Conservation (phyloP, 75 land plant species). For the Larix kaempferi region DNA sequence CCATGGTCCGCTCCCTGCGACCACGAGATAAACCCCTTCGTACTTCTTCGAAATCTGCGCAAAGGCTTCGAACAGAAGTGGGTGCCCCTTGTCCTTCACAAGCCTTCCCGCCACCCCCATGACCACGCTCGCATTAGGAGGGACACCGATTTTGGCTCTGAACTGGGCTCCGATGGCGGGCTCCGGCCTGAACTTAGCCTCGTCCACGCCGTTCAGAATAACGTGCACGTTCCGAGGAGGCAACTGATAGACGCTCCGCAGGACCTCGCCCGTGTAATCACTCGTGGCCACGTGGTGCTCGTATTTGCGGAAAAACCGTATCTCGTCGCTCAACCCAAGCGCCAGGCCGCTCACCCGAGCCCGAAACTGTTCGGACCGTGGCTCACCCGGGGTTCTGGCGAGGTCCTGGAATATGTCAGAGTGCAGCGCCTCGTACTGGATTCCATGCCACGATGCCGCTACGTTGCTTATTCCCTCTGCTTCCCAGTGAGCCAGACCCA, state of each 20-base stretch:
- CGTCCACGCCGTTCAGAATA: conserved; percentile 70
- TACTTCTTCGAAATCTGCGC: conserved; percentile 16
- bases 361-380: conserved; percentile 47
- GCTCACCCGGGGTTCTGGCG: conserved; percentile 44
- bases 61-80: conserved; percentile 57
- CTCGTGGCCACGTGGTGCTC: conserved; percentile 78
- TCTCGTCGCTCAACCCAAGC: conserved; percentile 53
- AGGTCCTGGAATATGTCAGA: conserved; percentile 74
- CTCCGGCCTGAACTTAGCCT: conserved; percentile 35
- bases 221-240: conserved; percentile 57
- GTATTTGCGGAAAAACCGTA: conserved; percentile 61
- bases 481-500: conserved; percentile 65
- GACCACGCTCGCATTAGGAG: conserved; percentile 44
- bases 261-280: conserved; percentile 69
- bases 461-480: conserved; percentile 47
- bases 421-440: conserved; percentile 63
- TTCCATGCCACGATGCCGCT: conserved; percentile 89
- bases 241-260: conserved; percentile 71
- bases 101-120: conserved; percentile 68
- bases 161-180: conserved; percentile 24
- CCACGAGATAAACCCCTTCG: conserved; percentile 38
- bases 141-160: conserved; percentile 39
- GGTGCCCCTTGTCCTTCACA: conserved; percentile 80
- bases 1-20: conserved; percentile 79
- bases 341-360: conserved; percentile 19